These are phyloP conservation scores for Chlorella sp. DNA, from an alignment of 139 green algal genomes.

Conservation along the genomic window DNA sequence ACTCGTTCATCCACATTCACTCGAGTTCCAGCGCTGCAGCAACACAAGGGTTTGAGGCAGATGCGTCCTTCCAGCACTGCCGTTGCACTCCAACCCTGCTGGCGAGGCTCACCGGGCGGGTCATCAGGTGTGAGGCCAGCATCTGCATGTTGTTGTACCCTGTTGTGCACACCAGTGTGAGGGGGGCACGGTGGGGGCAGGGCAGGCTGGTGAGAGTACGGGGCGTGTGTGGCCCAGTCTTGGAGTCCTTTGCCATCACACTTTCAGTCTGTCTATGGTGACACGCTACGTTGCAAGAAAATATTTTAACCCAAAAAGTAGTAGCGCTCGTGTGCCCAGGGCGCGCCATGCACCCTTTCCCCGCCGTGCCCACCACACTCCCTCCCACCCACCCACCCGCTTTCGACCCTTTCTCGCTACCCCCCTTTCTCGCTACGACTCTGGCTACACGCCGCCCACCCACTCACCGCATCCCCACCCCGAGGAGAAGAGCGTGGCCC, in stretches of 20 bases:
- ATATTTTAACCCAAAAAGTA: too few relatives aligned
- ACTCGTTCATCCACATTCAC: too few relatives aligned
- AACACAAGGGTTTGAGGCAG: background rate
- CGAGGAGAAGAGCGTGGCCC: background rate
- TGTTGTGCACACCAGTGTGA: constrained; percentile 14
- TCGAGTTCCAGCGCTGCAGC: background rate
- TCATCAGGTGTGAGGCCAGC: constrained; percentile 59
- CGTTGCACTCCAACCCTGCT: background rate
- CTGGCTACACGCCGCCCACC: too few relatives aligned
- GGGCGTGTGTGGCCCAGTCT: too few relatives aligned
- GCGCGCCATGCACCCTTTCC: background rate
- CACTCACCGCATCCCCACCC: constrained; percentile 19
- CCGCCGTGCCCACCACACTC: background rate
- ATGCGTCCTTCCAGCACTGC: background rate
- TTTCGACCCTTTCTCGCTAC: too few relatives aligned
- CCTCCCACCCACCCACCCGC: background rate
- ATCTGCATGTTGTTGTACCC: constrained; percentile 88
- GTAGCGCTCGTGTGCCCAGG: too few relatives aligned
- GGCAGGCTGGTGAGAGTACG: background rate
- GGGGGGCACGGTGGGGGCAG: background rate
- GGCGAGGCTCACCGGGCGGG: background rate
- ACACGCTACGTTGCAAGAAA: too few relatives aligned
- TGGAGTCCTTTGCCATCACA: too few relatives aligned
- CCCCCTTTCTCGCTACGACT: too few relatives aligned
- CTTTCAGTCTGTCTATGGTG: too few relatives aligned